These are phyloP conservation scores for Rhodomyrtus tomentosa DNA, from an alignment of 345 rosid genomes.

Conservation along the genomic window DNA sequence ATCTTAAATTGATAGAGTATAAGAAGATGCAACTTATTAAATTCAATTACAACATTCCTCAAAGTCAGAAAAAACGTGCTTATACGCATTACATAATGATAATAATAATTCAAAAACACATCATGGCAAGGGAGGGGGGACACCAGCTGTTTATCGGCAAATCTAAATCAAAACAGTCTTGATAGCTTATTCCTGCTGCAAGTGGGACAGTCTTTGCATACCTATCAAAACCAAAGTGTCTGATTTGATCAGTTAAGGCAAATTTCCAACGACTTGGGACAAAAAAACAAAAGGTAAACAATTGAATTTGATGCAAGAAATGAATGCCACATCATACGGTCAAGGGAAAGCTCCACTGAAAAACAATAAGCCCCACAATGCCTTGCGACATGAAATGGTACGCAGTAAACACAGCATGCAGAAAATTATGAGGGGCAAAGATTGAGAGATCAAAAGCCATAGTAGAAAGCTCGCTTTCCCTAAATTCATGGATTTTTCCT, in stretches of 20 bases:
- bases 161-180: too few relatives aligned
- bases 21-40: too few relatives aligned
- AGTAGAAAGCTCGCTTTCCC: too few relatives aligned
- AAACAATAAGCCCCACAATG: background rate
- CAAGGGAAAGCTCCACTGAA: background rate
- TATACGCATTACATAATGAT: too few relatives aligned
- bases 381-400: background rate
- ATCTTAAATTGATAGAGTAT: too few relatives aligned
- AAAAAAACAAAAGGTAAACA: background rate
- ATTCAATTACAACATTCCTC: too few relatives aligned
- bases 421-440: background rate
- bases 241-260: background rate
- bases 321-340: background rate
- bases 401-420: background rate
- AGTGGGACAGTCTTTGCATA: constrained; percentile 90
- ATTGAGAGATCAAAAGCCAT: too few relatives aligned
- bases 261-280: background rate
- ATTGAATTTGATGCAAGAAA: background rate
- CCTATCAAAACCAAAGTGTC: constrained; percentile 16
- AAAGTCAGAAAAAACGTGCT: too few relatives aligned
- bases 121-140: too few relatives aligned
- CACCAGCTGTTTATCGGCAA: too few relatives aligned
- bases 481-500: too few relatives aligned
- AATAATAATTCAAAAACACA: too few relatives aligned
- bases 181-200: constrained; percentile 25